These are phyloP conservation scores for Globisporangium middletonii DNA, from an alignment of 352 stramenopile genomes.

Conservation along the genomic window DNA sequence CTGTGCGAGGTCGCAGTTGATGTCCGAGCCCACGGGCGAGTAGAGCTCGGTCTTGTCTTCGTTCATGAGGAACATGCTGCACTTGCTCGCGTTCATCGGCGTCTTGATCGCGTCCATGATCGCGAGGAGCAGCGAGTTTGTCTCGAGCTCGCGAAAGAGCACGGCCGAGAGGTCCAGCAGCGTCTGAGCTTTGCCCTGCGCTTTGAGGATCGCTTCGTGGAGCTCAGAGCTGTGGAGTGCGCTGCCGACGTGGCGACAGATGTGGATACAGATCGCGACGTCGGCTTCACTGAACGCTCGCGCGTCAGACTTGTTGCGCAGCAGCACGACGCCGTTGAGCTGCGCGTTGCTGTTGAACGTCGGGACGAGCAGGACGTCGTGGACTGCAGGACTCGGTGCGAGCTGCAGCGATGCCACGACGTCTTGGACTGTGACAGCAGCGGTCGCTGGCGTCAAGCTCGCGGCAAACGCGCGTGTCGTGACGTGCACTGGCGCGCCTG, in stretches of 20 bases:
- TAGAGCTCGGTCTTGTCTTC: slow-evolving; percentile 51
- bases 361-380: slow-evolving; percentile 44
- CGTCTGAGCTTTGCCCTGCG: slow-evolving; percentile 59
- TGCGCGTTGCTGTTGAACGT: slow-evolving; percentile 33
- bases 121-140: slow-evolving; percentile 41
- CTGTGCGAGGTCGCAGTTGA: slow-evolving; percentile 30
- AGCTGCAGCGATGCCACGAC: slow-evolving; percentile 10
- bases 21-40: slow-evolving; percentile 38
- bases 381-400: slow-evolving; percentile 17
- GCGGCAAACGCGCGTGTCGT: slow-evolving; percentile 16
- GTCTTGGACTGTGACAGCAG: slow-evolving; percentile 10
- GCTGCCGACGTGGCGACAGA: slow-evolving; percentile 49
- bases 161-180: slow-evolving; percentile 58
- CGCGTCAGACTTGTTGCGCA: slow-evolving; percentile 32
- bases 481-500: slow-evolving; percentile 20
- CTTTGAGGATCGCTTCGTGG: slow-evolving; percentile 47
- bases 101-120: slow-evolving; percentile 51
- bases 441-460: slow-evolving; percentile 1
- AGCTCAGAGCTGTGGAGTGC: slow-evolving; percentile 52
- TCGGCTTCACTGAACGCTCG: slow-evolving; percentile 43
- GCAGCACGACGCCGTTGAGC: slow-evolving; percentile 57
- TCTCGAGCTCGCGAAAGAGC: slow-evolving; percentile 61
- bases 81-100: slow-evolving; percentile 43
- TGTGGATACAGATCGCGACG: slow-evolving; percentile 40
- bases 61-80: slow-evolving; percentile 65